These are phyloP conservation scores for Calonectria montana DNA, from an alignment of 2,329 filamentous ascomycete genomes.

Conservation along the genomic window DNA sequence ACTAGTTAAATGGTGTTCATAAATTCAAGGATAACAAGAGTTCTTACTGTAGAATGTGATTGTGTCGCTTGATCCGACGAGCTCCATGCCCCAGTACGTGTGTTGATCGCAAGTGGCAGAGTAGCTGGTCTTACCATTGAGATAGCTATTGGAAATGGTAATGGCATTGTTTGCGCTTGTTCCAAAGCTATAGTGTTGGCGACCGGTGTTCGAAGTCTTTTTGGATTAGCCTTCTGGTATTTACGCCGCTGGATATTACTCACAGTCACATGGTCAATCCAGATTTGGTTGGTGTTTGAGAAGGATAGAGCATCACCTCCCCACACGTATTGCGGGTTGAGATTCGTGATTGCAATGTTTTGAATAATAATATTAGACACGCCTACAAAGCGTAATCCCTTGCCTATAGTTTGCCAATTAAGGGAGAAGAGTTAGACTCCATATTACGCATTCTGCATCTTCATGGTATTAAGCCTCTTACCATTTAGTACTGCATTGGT, in stretches of 20 bases:
- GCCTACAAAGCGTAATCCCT: not conserved
- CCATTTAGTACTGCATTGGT: not conserved
- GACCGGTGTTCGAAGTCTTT: not conserved
- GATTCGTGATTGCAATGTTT: not conserved
- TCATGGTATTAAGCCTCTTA: not conserved
- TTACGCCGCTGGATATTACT: not conserved
- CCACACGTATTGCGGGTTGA: constrained; percentile 1
- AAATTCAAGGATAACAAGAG: not conserved
- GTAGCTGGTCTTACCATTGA: not conserved
- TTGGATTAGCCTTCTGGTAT: not conserved
- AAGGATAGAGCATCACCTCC: not conserved
- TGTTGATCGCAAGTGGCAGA: not conserved
- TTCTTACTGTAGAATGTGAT: constrained; percentile 1
- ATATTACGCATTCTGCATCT: too few species aligned
- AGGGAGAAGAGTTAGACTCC: not conserved
- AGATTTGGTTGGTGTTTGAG: not conserved
- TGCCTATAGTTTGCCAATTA: not conserved
- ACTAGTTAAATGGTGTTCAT: not conserved
- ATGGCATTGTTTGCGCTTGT: not conserved
- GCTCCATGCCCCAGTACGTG: not conserved
- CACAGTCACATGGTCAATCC: not conserved
- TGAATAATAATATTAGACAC: constrained; percentile 1
- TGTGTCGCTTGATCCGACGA: not conserved
- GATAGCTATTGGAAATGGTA: not conserved
- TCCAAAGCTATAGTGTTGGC: not conserved